Conservation (phyloP, 2,329 filamentous ascomycete genomes). For the Paracamarosporium sp. region DNA sequence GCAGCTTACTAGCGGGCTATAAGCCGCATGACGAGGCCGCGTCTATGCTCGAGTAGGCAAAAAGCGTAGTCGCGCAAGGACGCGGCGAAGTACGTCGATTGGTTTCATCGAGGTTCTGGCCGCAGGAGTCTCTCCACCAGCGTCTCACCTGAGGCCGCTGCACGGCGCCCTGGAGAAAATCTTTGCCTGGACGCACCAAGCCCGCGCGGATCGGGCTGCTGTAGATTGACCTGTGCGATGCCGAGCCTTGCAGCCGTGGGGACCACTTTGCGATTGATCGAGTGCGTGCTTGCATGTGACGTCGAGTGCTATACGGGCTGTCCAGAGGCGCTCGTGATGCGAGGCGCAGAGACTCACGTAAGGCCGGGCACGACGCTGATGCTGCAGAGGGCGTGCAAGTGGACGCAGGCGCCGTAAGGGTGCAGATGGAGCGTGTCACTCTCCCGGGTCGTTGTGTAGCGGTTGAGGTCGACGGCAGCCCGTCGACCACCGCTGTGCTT, state of each 20-base stretch:
- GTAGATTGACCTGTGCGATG: conserved; percentile 4
- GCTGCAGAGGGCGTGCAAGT: not conserved
- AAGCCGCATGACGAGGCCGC: conserved; percentile 4
- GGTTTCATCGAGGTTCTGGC: conserved; percentile 16
- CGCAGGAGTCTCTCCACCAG: conserved; percentile 11
- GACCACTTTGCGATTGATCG: not conserved
- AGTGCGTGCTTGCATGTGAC: not conserved
- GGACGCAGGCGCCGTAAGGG: conserved; percentile 1
- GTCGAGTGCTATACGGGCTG: not conserved
- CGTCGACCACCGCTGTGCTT: not conserved
- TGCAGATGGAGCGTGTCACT: conserved; percentile 1
- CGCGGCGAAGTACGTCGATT: conserved; percentile 12
- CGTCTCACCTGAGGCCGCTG: conserved; percentile 22
- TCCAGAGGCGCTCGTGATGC: not conserved
- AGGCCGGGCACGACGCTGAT: conserved; percentile 1
- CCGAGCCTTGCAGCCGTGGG: not conserved
- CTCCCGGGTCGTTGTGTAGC: conserved; percentile 3
- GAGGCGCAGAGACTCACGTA: conserved; percentile 1
- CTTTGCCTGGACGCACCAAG: conserved; percentile 2
- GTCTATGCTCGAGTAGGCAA: conserved; percentile 3
- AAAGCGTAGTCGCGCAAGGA: conserved; percentile 4
- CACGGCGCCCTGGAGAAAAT: conserved; percentile 8
- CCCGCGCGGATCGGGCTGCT: conserved; percentile 1
- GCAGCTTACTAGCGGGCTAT: not conserved
- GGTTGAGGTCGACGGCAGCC: not conserved